phyloP scores from a whole-genome alignment of 768 basidiomycete genomes.

The Erythrobasidium yunnanense region DNA sequence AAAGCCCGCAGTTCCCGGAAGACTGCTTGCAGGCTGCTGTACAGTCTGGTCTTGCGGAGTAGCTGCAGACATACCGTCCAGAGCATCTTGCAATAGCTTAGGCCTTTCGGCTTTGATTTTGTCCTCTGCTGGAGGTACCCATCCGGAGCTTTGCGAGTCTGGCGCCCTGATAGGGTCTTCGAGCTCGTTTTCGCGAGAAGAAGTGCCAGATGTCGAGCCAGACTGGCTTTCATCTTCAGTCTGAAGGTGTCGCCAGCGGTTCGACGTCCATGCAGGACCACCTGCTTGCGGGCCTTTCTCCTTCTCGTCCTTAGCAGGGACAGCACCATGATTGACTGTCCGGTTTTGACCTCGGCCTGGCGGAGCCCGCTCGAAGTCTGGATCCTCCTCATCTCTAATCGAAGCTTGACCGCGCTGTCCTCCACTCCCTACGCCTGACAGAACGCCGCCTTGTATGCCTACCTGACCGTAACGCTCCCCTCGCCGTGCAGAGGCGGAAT shows the following conservation, averaged over 20 bases:
- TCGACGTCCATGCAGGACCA: background rate
- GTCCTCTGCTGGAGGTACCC: background rate
- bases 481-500: background rate
- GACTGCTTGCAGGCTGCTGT: background rate
- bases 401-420: background rate
- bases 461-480: background rate
- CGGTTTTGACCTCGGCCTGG: no score
- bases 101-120: background rate
- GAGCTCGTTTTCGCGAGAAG: background rate
- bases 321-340: background rate
- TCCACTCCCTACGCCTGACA: background rate
- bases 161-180: background rate
- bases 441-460: conserved; percentile 21
- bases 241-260: conserved; percentile 22
- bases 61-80: no score
- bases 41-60: no score
- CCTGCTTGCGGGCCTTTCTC: background rate
- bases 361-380: no score
- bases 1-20: background rate
- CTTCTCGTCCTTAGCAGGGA: background rate
- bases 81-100: no score
- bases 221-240: conserved; percentile 20
- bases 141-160: background rate
- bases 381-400: background rate
- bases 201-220: background rate